These are phyloP conservation scores for Volvox carteri DNA, from an alignment of 163 green algal species.

Conservation along the genomic window DNA sequence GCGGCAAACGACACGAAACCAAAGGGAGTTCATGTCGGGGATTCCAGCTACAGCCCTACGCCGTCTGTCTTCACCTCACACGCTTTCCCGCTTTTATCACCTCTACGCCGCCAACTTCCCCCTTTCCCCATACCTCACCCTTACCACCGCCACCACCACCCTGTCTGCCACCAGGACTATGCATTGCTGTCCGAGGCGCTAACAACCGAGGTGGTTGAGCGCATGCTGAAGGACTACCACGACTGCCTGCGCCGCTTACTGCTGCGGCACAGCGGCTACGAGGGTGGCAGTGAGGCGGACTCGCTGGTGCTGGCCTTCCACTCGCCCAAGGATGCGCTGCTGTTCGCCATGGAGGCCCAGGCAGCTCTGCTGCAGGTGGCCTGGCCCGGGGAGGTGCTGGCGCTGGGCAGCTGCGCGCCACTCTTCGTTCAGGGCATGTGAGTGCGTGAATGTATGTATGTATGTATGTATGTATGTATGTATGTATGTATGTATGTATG, in stretches of 20 bases:
- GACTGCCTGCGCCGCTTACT: constrained; percentile 54
- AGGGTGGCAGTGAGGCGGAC: constrained; percentile 48
- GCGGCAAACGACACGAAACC: no score
- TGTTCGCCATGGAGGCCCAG: constrained; percentile 55
- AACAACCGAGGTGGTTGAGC: constrained; percentile 33
- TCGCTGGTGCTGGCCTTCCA: constrained; percentile 54
- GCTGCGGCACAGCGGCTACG: constrained; percentile 56
- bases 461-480: no score
- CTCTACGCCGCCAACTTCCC: no score
- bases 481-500: no score
- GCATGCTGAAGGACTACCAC: constrained; percentile 41
- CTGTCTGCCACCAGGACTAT: no score
- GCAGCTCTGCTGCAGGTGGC: constrained; percentile 24
- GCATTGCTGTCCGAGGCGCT: constrained; percentile 14
- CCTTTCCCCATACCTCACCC: no score
- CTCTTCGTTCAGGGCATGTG: constrained; percentile 58
- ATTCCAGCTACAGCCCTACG: no score
- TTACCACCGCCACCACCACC: no score
- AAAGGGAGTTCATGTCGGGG: no score
- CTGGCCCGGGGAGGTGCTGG: constrained; percentile 51
- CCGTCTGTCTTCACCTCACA: no score
- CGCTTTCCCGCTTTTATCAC: no score
- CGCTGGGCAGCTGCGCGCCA: constrained; percentile 12
- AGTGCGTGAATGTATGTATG: no score
- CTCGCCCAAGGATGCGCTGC: constrained; percentile 57